Evolutionary conservation across 495 filamentous ascomycete species (phyloP), one percentile per base, ranked within the genome.

Genomic region (Chaetomium fimeti): DNA sequence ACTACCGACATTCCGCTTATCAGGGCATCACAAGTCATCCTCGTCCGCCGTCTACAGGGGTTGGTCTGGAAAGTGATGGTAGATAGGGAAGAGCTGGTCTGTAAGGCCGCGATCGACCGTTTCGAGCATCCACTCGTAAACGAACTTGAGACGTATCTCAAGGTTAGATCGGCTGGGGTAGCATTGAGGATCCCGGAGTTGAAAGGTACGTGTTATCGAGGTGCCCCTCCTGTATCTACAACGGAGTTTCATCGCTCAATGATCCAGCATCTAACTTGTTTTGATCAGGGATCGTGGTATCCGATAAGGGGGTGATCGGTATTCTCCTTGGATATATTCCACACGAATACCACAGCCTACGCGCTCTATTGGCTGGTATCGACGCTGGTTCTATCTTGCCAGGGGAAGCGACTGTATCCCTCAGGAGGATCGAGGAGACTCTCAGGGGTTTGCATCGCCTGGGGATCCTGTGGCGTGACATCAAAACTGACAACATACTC

Each of bases 401-500:
- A 45, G 22, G 6, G 2, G 40, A 58, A 11, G 38, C 36, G 20
- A 45, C 56, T n/a, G 38, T 45, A 0, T 27, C 38, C 38, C 40
- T 45, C 12, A 29, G 15, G 56, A 38, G 45, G 11, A 59, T 59
- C 24, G 11, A n/a, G 13, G 1, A 29, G 2, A 59, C 56, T 18
- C 22, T 59, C 5, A 0, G 0, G 22, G 56, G 42, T 0, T 20
- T 64, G 61, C 61, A 64, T 27, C 16, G 20, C 11, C 18, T 64
- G n/a, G 61, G 61, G 3, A 51, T 64, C n/a, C 61, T 64, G 28
- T 64, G 61, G 61, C 53, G 61, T 4, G 61, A 64, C 29, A 53
- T 64, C 55, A 64, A 64, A 22, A 64, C 45, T 0, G 62, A 64
- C 45, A 64, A 64, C 22, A 32, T 64, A 11, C 62, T 64, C 18